These are phyloP conservation scores for Penicillium goetzii DNA, from an alignment of 495 filamentous ascomycete species.

Conservation along the genomic window DNA sequence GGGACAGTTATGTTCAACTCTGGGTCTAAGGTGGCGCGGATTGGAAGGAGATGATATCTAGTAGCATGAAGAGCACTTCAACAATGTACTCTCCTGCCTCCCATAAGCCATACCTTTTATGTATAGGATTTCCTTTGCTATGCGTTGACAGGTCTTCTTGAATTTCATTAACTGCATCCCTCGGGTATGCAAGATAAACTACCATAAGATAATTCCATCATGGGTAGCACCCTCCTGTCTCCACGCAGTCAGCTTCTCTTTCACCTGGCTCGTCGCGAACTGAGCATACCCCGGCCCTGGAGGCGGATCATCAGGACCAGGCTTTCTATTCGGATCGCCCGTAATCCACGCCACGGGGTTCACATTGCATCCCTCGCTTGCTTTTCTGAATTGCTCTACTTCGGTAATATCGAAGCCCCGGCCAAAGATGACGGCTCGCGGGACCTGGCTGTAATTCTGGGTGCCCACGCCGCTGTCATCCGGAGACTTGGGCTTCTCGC, in stretches of 20 bases:
- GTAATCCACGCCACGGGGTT: slow-evolving; percentile 25
- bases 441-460: slow-evolving; percentile 33
- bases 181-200: background rate
- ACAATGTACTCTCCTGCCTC: no score
- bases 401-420: slow-evolving; percentile 29
- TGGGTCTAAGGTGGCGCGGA: background rate
- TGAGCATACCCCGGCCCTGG: slow-evolving; percentile 23
- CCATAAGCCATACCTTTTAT: no score
- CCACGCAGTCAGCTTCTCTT: slow-evolving; percentile 20
- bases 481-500: slow-evolving; percentile 28
- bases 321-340: slow-evolving; percentile 20
- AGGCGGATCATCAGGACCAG: slow-evolving; percentile 10
- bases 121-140: background rate
- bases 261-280: slow-evolving; percentile 12
- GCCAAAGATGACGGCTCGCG: slow-evolving; percentile 39
- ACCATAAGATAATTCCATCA: slow-evolving; percentile 23
- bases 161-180: background rate
- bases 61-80: no score
- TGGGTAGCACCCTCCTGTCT: slow-evolving; percentile 15
- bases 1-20: background rate
- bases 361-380: slow-evolving; percentile 7
- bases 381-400: slow-evolving; percentile 21
- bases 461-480: slow-evolving; percentile 33
- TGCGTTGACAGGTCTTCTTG: background rate
- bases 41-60: no score